Evolutionary conservation across 106 monocot species (phyloP).

Genomic region (Dendrobium nobile): DNA sequence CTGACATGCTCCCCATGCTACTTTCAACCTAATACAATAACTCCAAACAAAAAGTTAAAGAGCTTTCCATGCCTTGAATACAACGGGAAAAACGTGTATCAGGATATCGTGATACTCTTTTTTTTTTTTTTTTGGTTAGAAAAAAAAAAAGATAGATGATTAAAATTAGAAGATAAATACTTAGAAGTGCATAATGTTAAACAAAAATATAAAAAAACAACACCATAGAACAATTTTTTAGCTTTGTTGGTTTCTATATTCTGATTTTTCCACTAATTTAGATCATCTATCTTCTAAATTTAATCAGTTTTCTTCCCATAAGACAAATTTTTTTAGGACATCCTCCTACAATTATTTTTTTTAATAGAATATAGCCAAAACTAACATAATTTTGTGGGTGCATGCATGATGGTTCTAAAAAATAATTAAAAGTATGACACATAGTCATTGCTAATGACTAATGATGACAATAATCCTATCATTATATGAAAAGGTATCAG

Average conservation of each 20-base stretch:
- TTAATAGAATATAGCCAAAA: background rate
- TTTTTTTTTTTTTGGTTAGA: too few relatives aligned
- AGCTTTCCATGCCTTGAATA: background rate
- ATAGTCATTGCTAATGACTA: background rate
- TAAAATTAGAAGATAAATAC: too few relatives aligned
- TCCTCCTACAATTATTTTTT: background rate
- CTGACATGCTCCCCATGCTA: background rate
- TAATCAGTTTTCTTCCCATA: background rate
- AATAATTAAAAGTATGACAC: background rate
- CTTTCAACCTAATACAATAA: background rate
- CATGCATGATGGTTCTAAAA: background rate
- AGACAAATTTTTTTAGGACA: background rate
- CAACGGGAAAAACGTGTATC: too few relatives aligned
- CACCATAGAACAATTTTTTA: too few relatives aligned
- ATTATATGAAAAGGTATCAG: background rate
- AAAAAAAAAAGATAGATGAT: too few relatives aligned
- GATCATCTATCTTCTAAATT: background rate
- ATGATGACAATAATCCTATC: background rate
- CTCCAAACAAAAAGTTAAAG: background rate
- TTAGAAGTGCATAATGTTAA: too few relatives aligned
- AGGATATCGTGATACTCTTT: too few relatives aligned
- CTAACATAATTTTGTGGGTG: background rate
- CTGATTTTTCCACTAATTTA: too few relatives aligned
- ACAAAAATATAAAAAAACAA: too few relatives aligned
- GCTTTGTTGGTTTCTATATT: too few relatives aligned